Base-by-base conservation (phyloP, 1,139 yeast genomes). In the Kodamaea anthophila region DNA sequence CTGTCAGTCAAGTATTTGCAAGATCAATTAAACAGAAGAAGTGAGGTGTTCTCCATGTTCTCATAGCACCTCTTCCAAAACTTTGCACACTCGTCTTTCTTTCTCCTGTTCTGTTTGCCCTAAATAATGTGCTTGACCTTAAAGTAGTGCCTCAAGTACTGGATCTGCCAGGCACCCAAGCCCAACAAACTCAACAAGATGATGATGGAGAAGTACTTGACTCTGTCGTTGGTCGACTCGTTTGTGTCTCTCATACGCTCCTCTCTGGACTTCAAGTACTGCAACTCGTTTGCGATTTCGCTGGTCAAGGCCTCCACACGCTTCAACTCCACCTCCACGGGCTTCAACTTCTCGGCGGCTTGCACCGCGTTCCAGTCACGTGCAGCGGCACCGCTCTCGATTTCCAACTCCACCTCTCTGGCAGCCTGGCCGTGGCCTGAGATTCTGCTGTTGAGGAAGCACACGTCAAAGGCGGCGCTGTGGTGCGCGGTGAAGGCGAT, bases 331-430 rank as follows among this genome's bases (percentile, higher is more conserved):
- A 87, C 78, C 58, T 91, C 98, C 28, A 81, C 76, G 8, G 98
- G 97, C 62, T 83, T 85, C 58, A 91, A 77, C 54, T 86, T 85
- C 58, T 88, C 97, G 27, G 84, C 74, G 23, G 95, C 88, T 63
- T 88, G 96, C 40, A 87, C 68, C 15, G 93, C 87, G 53, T 86
- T 86, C 97, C 97, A 91, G 60, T 91, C 97, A 59, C 97, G 80
- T 23, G 97, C 97, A 46, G 88, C 86, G 32, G 96, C 84, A 19
- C 98, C 98, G 41, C 88, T 80, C 58, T 91, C 97, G 36, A 91
- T 82, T 43, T 88, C 96, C 49, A 91, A 67, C 51, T 87, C 96
- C 44, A 91, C 66, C 34, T 79, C 78, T 58, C 88, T 73, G 10
- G 28, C 24, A 9, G 37, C 40, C 10, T 30, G 27, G 15, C 31